Conservation (phyloP, 495 filamentous ascomycete genomes). For the Aspergillus cavernicola region DNA sequence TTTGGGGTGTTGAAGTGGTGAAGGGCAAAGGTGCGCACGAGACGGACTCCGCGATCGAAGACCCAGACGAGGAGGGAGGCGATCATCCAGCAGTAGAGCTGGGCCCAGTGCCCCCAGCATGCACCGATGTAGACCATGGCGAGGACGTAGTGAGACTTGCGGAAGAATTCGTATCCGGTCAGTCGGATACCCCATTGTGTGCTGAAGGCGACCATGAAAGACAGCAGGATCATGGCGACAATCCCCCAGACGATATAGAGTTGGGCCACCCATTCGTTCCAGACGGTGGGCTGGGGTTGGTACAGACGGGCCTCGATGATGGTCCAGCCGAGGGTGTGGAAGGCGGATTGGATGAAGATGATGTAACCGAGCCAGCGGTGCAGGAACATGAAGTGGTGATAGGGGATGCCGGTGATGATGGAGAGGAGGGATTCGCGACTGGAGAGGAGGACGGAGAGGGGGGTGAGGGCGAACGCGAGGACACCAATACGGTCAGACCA, state of each 20-base stretch:
- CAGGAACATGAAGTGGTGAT: constrained; percentile 67
- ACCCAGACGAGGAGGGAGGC: constrained; percentile 55
- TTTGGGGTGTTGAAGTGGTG: constrained; percentile 44
- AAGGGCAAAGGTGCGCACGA: constrained; percentile 48
- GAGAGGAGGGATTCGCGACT: constrained; percentile 59
- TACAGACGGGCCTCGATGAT: constrained; percentile 59
- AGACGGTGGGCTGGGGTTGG: constrained; percentile 58
- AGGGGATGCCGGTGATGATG: constrained; percentile 59
- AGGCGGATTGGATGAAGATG: constrained; percentile 55
- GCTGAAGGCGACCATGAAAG: constrained; percentile 52
- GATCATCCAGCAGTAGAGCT: constrained; percentile 59
- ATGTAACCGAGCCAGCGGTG: constrained; percentile 64
- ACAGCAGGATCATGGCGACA: constrained; percentile 56
- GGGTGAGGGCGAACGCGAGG: constrained; percentile 63
- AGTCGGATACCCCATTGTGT: constrained; percentile 50
- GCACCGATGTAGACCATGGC: constrained; percentile 64
- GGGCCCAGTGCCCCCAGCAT: constrained; percentile 64
- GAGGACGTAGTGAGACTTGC: constrained; percentile 59
- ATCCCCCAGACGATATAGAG: constrained; percentile 62
- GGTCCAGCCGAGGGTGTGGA: constrained; percentile 66
- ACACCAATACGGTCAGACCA: constrained; percentile 61
- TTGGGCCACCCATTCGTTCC: constrained; percentile 48
- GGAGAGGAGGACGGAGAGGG: constrained; percentile 56
- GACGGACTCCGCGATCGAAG: constrained; percentile 49
- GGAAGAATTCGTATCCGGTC: constrained; percentile 67